Evolutionary conservation across 2,329 filamentous ascomycete genomes (phyloP), one percentile per base, ranked within the genome.

Genomic region (Westerdykella sp.): DNA sequence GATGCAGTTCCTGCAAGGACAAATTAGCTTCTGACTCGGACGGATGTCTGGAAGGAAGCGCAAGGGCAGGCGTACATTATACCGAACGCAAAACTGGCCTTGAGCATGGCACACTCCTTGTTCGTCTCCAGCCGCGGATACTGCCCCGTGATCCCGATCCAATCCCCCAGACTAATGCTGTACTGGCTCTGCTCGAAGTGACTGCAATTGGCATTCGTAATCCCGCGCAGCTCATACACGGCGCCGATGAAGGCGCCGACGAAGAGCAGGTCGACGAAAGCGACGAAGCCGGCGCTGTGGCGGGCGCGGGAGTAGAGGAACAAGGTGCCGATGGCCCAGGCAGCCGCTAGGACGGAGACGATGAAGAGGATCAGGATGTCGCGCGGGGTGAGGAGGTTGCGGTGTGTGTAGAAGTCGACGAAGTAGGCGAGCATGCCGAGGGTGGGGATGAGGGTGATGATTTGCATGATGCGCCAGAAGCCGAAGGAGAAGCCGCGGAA

Each of bases 61-160:
- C 14, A 12, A 10, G 28, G 37, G 37, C 48, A 28, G 25, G 60
- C 72, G 70, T 67, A 91, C 69, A 96, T 94, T 66, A 97, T 96
- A 39, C 80, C 88, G 54, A 96, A 83, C 2, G 88, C 91, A 69
- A 88, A 97, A 53, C 75, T 78, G 1, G 90, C 85, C 78, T 96
- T 97, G 60, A 95, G 79, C 87, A 96, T 93, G 39, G 84, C 79
- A 70, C 91, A 97, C 5, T 81, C 80, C 75, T 91, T 91, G 67
- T 87, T 76, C 31, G 82, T 67, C 41, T 76, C 67, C 34, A 82
- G 60, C 34, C 74, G 66, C 45, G 80, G 70, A 7, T 58, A 58
- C 43, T 69, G 75, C 30, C 77, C 65, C 23, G 68, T 71, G 28
- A 67, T 53, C 9, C 34, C 40, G 46, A 85, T 78, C 48, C 87